Conservation (phyloP, 306 rosid species). For the Inga leiocalycina region DNA sequence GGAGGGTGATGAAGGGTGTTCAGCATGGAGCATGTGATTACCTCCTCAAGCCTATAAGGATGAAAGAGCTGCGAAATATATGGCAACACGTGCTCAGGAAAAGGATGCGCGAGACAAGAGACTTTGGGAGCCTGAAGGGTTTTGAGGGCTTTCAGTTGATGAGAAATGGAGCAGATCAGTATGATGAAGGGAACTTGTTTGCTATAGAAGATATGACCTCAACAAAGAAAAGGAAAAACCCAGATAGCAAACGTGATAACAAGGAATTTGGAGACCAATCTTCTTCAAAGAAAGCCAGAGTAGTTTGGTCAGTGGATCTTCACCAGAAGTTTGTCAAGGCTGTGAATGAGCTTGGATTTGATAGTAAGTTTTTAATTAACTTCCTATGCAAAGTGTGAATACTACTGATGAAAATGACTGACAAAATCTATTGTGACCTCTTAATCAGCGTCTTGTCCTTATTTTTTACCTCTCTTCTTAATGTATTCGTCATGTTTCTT, state of each 20-base stretch:
- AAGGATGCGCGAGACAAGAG: slow-evolving; percentile 76
- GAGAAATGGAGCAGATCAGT: slow-evolving; percentile 57
- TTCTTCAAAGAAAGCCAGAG: slow-evolving; percentile 75
- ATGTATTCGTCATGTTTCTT: slow-evolving; percentile 25
- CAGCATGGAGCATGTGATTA: slow-evolving; percentile 97
- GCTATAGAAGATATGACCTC: slow-evolving; percentile 61
- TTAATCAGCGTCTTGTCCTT: background rate
- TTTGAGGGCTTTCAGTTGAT: slow-evolving; percentile 55
- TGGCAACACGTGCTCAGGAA: slow-evolving; percentile 90
- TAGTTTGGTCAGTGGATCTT: slow-evolving; percentile 92
- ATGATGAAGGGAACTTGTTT: slow-evolving; percentile 63
- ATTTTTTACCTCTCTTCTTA: background rate
- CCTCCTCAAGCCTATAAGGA: slow-evolving; percentile 87
- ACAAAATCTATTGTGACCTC: background rate
- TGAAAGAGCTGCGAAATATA: slow-evolving; percentile 88
- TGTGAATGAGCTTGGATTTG: slow-evolving; percentile 80
- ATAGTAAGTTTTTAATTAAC: slow-evolving; percentile 59
- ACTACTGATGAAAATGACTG: slow-evolving; percentile 10
- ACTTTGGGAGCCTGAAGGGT: slow-evolving; percentile 60
- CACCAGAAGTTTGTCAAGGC: slow-evolving; percentile 93
- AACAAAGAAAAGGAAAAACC: slow-evolving; percentile 62
- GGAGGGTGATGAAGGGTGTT: slow-evolving; percentile 89
- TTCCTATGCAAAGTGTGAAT: slow-evolving; percentile 8
- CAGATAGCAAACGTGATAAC: slow-evolving; percentile 60
- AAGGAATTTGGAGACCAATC: slow-evolving; percentile 60